phyloP scores from a whole-genome alignment of 2,329 filamentous ascomycete genomes.

The Orbilia javanica region DNA sequence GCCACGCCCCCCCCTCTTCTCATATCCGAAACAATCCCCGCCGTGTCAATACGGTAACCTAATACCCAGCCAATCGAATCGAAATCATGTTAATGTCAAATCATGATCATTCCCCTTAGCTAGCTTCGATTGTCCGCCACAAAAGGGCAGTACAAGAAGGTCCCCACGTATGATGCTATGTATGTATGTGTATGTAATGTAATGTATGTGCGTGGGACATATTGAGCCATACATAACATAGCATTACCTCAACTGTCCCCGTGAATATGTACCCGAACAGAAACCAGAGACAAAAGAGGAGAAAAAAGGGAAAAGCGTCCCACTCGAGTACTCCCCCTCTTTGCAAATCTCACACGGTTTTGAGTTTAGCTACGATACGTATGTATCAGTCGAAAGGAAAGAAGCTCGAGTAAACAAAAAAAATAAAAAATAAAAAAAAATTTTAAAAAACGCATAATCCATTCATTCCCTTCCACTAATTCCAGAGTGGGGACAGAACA shows the following conservation, averaged over 20 bases:
- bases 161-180: too few species aligned
- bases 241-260: neutral
- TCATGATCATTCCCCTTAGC: neutral
- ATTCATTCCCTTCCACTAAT: neutral
- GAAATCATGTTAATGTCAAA: neutral
- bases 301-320: neutral
- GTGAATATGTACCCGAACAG: too few species aligned
- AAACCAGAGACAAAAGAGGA: neutral
- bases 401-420: neutral
- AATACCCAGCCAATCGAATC: constrained; percentile 39
- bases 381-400: neutral
- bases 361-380: neutral
- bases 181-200: too few species aligned
- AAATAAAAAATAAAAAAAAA: neutral
- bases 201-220: neutral
- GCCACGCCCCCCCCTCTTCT: neutral
- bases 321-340: neutral
- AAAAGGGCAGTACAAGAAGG: neutral
- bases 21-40: neutral
- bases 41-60: constrained; percentile 33
- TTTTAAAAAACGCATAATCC: neutral
- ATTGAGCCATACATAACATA: neutral
- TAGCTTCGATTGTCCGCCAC: neutral
- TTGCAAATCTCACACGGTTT: neutral
- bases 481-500: constrained; percentile 6